These are phyloP conservation scores for Ogataea dorogensis DNA, from an alignment of 805 yeast genomes.

Conservation along the genomic window DNA sequence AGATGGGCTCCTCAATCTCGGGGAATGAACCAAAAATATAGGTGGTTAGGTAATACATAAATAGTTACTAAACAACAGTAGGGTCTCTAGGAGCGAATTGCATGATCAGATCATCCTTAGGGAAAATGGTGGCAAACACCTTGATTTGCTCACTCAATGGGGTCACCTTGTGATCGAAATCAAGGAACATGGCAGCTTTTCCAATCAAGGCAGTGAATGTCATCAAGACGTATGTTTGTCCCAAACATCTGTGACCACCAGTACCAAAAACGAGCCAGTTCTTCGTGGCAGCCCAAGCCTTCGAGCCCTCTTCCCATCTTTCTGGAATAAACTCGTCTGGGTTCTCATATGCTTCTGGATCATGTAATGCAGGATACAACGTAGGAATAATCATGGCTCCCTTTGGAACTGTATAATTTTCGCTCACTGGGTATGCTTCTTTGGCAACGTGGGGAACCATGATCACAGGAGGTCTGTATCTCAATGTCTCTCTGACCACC, in stretches of 20 bases:
- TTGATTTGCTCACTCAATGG: slow-evolving; percentile 85
- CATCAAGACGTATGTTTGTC: slow-evolving; percentile 90
- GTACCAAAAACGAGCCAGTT: slow-evolving; percentile 98
- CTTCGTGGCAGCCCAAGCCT: slow-evolving; percentile 72
- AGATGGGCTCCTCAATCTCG: slow-evolving; percentile 3
- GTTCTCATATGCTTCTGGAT: slow-evolving; percentile 92
- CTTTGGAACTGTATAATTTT: slow-evolving; percentile 87
- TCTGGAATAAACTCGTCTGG: slow-evolving; percentile 96
- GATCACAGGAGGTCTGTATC: slow-evolving; percentile 95
- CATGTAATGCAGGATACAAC: slow-evolving; percentile 92
- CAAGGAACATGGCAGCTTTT: slow-evolving; percentile 77
- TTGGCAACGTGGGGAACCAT: slow-evolving; percentile 98
- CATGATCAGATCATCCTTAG: slow-evolving; percentile 88
- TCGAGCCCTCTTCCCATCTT: slow-evolving; percentile 83
- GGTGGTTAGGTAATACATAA: slow-evolving; percentile 2
- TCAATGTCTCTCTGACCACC: slow-evolving; percentile 89
- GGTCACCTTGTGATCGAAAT: slow-evolving; percentile 81
- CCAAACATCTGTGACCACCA: slow-evolving; percentile 95
- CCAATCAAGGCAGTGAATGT: slow-evolving; percentile 89
- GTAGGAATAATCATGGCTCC: slow-evolving; percentile 98
- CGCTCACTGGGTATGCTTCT: slow-evolving; percentile 78
- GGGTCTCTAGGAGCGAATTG: slow-evolving; percentile 71
- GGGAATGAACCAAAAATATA: slow-evolving; percentile 5
- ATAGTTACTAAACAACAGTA: slow-evolving; percentile 14
- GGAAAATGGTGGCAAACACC: slow-evolving; percentile 98